Evolutionary conservation across 768 basidiomycete species (phyloP).

Genomic region (Suillus sp.): DNA sequence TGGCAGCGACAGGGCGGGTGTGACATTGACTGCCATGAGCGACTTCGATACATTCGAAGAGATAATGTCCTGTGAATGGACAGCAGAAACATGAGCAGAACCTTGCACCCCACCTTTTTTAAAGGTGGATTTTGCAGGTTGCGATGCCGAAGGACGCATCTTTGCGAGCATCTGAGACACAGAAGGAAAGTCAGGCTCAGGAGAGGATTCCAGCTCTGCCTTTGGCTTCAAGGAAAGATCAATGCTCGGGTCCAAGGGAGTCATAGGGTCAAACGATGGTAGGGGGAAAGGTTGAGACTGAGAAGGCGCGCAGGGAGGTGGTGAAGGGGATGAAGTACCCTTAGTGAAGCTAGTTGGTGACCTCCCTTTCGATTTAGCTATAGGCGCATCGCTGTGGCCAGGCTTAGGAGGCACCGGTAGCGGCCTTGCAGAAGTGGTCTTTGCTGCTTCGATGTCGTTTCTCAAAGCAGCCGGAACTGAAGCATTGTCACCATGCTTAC

Average conservation of each 20-base stretch:
- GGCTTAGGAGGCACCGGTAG: not conserved
- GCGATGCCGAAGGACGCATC: not conserved
- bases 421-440: not conserved
- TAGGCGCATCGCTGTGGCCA: not conserved
- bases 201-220: slow-evolving; percentile 6
- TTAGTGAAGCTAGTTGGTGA: not conserved
- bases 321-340: slow-evolving; percentile 1
- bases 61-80: not conserved
- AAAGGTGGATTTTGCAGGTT: not conserved
- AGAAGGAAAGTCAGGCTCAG: slow-evolving; percentile 9
- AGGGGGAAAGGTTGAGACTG: slow-evolving; percentile 23
- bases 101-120: not conserved
- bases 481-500: not conserved
- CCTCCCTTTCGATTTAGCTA: not conserved
- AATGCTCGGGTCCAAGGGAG: slow-evolving; percentile 10
- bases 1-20: not conserved
- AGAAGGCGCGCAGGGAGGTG: slow-evolving; percentile 15
- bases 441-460: not conserved
- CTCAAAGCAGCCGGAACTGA: not conserved
- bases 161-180: slow-evolving; percentile 9
- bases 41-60: too few species aligned
- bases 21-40: not conserved
- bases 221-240: slow-evolving; percentile 3
- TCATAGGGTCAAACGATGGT: slow-evolving; percentile 8
- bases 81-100: not conserved